Evolutionary conservation across 148 eudicot species (phyloP), one percentile per base, ranked within the genome.

Genomic region (Camellia japonica): DNA sequence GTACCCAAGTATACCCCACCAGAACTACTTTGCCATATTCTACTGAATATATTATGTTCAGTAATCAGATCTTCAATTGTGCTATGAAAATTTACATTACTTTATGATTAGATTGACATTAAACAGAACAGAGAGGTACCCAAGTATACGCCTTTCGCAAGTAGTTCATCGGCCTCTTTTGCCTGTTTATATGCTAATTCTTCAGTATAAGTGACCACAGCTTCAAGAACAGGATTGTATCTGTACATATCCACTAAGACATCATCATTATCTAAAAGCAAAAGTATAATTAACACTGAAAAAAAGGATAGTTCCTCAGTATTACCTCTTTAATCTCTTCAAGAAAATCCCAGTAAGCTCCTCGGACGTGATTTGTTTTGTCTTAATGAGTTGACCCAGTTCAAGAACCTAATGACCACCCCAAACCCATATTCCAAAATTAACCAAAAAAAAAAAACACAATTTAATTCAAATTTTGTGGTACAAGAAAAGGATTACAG

Each of bases 161-260:
- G 90, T 47, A 87, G 84, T 54, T 73, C 69, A 84, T 94, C 98
- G 51, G 98, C 98, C 69, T 89, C 90, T 84, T 85, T 88, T 44
- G 98, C 97, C 84, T 94, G 98, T 78, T 89, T 75, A 84, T 84
- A 92, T 8, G 98, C 98, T 76, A 94, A 83, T 69, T 94, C 98
- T 79, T 94, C 94, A 12, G 98, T 94, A 44, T 87, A 74, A 38
- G 93, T 94, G 51, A 92, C 78, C 19, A 94, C 98, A 67, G 97
- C 86, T 85, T 92, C 93, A 84, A 94, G 96, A 68, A 89, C 87
- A 75, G 82, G 92, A 82, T 84, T 84, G 73, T 87, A 94, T 82
- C 98, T 94, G 77, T 43, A 64, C 23, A 58, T 5, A 69, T 23
- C 8, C 69, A 71, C 8, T 9, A 64, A 19, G 74, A 38, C 41